Evolutionary conservation across 83 land plant genomes (phyloP).

Genomic region (Picea abies): DNA sequence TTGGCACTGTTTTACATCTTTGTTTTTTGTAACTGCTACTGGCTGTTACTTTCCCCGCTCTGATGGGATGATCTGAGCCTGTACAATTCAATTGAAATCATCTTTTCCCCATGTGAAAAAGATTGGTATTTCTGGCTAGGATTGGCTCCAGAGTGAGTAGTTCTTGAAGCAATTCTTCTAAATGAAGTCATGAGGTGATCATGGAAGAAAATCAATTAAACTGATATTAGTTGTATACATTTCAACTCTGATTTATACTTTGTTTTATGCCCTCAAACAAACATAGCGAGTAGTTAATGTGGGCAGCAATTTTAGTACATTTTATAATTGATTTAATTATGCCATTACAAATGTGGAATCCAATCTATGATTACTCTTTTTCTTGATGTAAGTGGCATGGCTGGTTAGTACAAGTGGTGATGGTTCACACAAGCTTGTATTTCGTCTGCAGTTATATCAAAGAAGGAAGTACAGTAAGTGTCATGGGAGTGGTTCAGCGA

Average conservation of each 20-base stretch:
- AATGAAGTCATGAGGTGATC: neutral
- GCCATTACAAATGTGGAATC: neutral
- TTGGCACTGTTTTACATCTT: neutral
- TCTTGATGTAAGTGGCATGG: neutral
- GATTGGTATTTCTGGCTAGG: neutral
- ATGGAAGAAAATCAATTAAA: neutral
- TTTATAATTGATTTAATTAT: neutral
- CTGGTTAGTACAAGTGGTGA: neutral
- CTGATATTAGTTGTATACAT: neutral
- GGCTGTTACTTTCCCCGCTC: neutral
- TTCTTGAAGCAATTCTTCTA: constrained; percentile 1
- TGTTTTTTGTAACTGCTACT: neutral
- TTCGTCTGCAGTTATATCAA: constrained; percentile 66
- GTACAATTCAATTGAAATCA: neutral
- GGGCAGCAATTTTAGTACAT: neutral
- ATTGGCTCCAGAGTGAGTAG: neutral
- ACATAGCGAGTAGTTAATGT: neutral
- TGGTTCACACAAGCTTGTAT: neutral
- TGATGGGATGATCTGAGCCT: neutral
- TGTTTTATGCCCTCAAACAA: neutral
- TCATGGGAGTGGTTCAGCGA: constrained; percentile 88
- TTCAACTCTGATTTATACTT: neutral
- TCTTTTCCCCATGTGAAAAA: neutral
- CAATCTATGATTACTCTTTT: neutral
- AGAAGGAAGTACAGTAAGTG: constrained; percentile 97